Evolutionary conservation across 177 flowering plant genomes (phyloP).

Genomic region (Vitis hybrid): DNA sequence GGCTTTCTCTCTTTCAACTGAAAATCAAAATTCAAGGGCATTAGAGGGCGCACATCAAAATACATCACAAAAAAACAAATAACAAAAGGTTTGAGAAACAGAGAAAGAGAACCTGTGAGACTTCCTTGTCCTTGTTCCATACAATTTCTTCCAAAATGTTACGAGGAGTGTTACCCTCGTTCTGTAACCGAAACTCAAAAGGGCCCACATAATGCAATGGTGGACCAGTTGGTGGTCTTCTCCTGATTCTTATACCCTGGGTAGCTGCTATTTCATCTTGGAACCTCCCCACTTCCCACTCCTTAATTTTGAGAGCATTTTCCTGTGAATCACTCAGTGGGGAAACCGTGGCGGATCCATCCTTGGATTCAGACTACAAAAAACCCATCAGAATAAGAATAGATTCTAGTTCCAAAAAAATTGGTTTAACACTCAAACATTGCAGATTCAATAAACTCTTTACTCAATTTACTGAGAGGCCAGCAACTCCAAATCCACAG

Average conservation of each 20-base stretch:
- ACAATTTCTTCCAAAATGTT: constrained; percentile 91
- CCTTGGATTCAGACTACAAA: constrained; percentile 44
- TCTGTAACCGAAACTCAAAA: constrained; percentile 75
- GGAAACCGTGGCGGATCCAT: constrained; percentile 26
- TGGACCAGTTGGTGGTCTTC: constrained; percentile 75
- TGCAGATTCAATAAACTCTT: too few relatives aligned
- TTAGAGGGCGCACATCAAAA: not conserved
- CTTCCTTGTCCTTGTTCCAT: constrained; percentile 91
- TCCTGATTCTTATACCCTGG: constrained; percentile 83
- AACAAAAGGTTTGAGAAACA: not conserved
- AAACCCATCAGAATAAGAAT: not conserved
- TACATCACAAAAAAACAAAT: not conserved
- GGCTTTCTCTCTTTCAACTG: constrained; percentile 73
- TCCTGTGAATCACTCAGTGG: constrained; percentile 25
- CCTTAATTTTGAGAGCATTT: constrained; percentile 55
- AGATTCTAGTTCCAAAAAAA: not conserved
- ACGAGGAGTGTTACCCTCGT: constrained; percentile 83
- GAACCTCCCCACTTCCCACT: constrained; percentile 61
- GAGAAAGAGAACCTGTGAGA: constrained; percentile 42
- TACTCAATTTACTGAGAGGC: too few relatives aligned
- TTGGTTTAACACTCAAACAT: too few relatives aligned
- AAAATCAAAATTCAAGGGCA: not conserved
- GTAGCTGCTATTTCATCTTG: constrained; percentile 68
- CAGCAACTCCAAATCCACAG: too few relatives aligned
- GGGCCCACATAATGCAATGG: constrained; percentile 87